phyloP scores from a whole-genome alignment of 805 yeast genomes.

The Cyberlindnera subsufficiens region DNA sequence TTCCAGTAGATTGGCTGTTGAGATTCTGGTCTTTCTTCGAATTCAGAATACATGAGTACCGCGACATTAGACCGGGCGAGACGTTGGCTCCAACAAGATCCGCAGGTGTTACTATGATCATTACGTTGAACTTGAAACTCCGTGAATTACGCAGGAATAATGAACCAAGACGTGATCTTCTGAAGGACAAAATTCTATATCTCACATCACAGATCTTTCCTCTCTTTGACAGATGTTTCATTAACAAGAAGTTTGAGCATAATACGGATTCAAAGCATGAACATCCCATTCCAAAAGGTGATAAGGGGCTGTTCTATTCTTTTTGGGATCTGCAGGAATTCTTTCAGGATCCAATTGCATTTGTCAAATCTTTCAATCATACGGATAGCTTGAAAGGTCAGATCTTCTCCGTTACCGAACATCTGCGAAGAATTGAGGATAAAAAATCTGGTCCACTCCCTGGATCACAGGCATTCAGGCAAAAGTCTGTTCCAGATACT shows the following conservation, averaged over 20 bases:
- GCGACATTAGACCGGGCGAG: constrained; percentile 1
- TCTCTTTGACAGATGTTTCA: constrained; percentile 4
- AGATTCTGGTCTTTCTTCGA: constrained; percentile 20
- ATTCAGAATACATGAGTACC: constrained; percentile 4
- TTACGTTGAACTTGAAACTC: constrained; percentile 13
- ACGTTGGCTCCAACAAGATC: constrained; percentile 6
- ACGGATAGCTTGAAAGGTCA: background rate
- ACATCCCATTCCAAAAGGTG: background rate
- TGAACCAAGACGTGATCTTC: constrained; percentile 15
- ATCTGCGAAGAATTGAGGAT: background rate
- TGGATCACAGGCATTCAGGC: background rate
- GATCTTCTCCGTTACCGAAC: background rate
- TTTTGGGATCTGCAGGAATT: constrained; percentile 18
- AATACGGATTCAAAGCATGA: constrained; percentile 12
- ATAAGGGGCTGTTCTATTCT: background rate
- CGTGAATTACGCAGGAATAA: constrained; percentile 7
- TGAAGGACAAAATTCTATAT: constrained; percentile 13
- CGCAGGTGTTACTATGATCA: constrained; percentile 10
- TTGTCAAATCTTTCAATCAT: background rate
- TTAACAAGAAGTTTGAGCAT: constrained; percentile 11
- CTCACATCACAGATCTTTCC: constrained; percentile 14
- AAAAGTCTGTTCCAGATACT: background rate
- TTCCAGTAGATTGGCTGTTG: constrained; percentile 12
- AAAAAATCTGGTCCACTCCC: background rate
- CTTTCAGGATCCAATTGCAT: constrained; percentile 15